phyloP scores from a whole-genome alignment of 208 protist genomes.

The Crithidia bombi region DNA sequence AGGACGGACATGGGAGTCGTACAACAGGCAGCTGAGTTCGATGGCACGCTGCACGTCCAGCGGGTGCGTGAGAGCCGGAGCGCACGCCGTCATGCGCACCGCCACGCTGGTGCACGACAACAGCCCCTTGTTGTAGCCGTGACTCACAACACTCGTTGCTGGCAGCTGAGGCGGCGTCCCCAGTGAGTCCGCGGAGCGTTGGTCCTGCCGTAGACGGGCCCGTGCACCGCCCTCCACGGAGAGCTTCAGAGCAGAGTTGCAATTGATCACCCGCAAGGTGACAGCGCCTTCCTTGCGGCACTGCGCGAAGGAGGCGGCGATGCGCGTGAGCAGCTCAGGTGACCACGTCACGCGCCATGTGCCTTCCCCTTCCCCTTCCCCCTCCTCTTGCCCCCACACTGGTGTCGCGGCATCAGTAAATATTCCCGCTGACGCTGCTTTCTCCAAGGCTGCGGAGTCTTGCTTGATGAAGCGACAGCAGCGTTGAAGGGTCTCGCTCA shows the following conservation, averaged over 20 bases:
- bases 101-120: background rate
- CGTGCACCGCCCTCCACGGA: constrained; percentile 12
- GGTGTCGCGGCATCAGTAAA: background rate
- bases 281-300: too few relatives aligned
- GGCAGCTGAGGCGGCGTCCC: too few relatives aligned
- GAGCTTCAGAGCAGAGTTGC: background rate
- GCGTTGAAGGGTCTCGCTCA: background rate
- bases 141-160: too few relatives aligned
- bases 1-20: constrained; percentile 15
- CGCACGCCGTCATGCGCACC: constrained; percentile 15
- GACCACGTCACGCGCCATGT: constrained; percentile 28
- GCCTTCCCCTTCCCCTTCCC: background rate
- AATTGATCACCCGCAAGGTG: background rate
- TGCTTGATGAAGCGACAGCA: constrained; percentile 7
- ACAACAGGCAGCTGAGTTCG: constrained; percentile 14
- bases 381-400: background rate
- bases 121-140: too few relatives aligned
- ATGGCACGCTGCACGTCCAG: constrained; percentile 30
- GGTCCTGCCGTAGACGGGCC: constrained; percentile 3
- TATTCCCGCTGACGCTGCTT: too few relatives aligned
- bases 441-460: background rate
- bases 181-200: too few relatives aligned
- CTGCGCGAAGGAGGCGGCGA: background rate
- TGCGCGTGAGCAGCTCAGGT: constrained; percentile 14
- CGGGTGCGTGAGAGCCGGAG: constrained; percentile 17